Evolutionary conservation across 345 rosid genomes (phyloP).

Genomic region (Lepidium sativum): DNA sequence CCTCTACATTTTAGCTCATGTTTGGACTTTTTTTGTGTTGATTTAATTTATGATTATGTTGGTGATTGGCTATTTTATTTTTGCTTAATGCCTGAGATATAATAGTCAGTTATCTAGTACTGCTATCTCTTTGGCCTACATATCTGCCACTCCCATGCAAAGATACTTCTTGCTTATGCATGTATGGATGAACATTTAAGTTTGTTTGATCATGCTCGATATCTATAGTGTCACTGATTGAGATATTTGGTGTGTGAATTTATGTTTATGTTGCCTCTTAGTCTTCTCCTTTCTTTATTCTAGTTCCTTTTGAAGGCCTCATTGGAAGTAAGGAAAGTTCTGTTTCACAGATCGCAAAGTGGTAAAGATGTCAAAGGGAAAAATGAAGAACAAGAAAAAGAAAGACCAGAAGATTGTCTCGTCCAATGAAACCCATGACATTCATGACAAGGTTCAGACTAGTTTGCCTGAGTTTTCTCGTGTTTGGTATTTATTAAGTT

Average conservation of each 20-base stretch:
- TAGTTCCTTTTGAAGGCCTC: slow-evolving; percentile 35
- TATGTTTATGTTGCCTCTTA: slow-evolving; percentile 29
- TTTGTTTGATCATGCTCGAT: neutral
- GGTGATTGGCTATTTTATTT: neutral
- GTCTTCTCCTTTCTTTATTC: slow-evolving; percentile 27
- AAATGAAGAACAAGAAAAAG: slow-evolving; percentile 64
- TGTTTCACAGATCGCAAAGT: slow-evolving; percentile 62
- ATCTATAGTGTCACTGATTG: slow-evolving; percentile 1
- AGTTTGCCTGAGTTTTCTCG: neutral
- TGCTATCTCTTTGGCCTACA: neutral
- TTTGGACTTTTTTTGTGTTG: neutral
- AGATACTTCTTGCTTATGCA: neutral
- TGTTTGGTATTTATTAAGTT: slow-evolving; percentile 6
- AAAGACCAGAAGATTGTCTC: slow-evolving; percentile 43
- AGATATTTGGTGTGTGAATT: slow-evolving; percentile 16
- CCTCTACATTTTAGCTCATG: neutral
- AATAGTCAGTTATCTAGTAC: neutral
- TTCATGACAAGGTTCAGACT: slow-evolving; percentile 37
- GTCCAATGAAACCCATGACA: slow-evolving; percentile 17
- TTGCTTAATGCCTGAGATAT: neutral
- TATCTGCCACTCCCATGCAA: neutral
- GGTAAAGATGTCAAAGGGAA: slow-evolving; percentile 43
- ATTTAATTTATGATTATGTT: neutral
- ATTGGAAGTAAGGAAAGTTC: slow-evolving; percentile 24
- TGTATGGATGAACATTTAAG: neutral